Base-by-base conservation (phyloP, 2,329 filamentous ascomycete genomes). In the Rasamsonia emersonii region DNA sequence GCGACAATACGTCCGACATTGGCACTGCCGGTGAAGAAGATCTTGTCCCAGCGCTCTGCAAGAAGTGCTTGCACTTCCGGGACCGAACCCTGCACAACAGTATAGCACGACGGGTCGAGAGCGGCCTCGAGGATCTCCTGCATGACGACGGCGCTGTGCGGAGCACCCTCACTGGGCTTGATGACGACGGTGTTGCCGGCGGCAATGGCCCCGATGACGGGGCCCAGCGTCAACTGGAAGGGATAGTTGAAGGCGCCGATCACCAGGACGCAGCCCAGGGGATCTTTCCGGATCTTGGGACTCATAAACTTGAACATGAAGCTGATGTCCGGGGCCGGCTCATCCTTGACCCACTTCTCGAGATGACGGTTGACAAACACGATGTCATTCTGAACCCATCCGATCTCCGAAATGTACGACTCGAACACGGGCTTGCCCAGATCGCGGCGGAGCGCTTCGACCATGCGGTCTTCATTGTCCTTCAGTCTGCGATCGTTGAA, bases 191-290 rank as follows among this genome's bases (percentile, higher is more conserved):
- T 89, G 59, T 91, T 95, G 32, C 91, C 91, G 6, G 86, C 89
- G 25, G 84, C 78, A 47, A 98, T 94, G 49, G 89, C 91, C 36
- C 89, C 91, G 41, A 94, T 74, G 39, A 93, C 60, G 2, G 89
- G 86, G 1, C 75, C 73, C 24, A 96, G 56, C 21, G 78, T 77
- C 25, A 96, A 71, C 61, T 88, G 79, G 56, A 94, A 67, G 31
- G 91, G 91, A 58, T 88, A 94, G 68, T 98, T 98, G 74, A 85
- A 96, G 25, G 91, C 78, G 36, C 86, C 86, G 51, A 96, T 93
- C 50, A 95, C 76, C 46, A 96, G 68, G 8, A 85, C 77, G 24
- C 77, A 68, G 20, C 91, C 91, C 36, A 95, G 60, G 1, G 91
- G 91, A 51, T 96, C 89, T 64, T 93, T 93, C 43, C 79, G 71